Conservation (phyloP, 306 rosid genomes). For the Fragaria ananassa region DNA sequence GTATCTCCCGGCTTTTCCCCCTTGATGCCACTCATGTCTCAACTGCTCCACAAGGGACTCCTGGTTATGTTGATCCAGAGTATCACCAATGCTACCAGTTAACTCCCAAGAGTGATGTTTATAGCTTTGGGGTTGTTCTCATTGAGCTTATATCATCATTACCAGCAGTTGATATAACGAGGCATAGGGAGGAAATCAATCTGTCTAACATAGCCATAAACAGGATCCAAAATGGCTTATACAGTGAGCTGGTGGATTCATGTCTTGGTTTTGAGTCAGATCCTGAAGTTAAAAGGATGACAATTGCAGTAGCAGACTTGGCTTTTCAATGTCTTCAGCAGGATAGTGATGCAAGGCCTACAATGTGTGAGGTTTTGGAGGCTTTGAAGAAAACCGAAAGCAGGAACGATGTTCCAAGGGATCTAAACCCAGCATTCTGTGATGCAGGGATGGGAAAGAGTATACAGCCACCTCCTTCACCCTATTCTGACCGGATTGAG, state of each 20-base stretch:
- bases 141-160: constrained; percentile 65
- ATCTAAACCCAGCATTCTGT: constrained; percentile 14
- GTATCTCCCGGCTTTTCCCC: constrained; percentile 67
- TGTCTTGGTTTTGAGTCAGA: constrained; percentile 54
- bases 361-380: constrained; percentile 56
- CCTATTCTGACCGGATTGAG: background rate
- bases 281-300: constrained; percentile 38
- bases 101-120: constrained; percentile 67
- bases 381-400: constrained; percentile 37
- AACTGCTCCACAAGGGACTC: constrained; percentile 81
- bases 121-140: constrained; percentile 79
- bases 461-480: constrained; percentile 13
- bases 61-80: constrained; percentile 77
- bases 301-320: constrained; percentile 52
- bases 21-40: constrained; percentile 56
- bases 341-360: constrained; percentile 66
- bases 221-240: constrained; percentile 40
- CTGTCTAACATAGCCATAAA: constrained; percentile 46
- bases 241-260: constrained; percentile 52
- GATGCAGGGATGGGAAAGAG: constrained; percentile 4
- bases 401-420: constrained; percentile 25
- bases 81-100: constrained; percentile 60
- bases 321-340: constrained; percentile 65
- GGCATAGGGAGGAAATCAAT: constrained; percentile 58
- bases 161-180: constrained; percentile 56